Evolutionary conservation across 2,329 filamentous ascomycete species (phyloP).

Genomic region (Calycina herbarum): DNA sequence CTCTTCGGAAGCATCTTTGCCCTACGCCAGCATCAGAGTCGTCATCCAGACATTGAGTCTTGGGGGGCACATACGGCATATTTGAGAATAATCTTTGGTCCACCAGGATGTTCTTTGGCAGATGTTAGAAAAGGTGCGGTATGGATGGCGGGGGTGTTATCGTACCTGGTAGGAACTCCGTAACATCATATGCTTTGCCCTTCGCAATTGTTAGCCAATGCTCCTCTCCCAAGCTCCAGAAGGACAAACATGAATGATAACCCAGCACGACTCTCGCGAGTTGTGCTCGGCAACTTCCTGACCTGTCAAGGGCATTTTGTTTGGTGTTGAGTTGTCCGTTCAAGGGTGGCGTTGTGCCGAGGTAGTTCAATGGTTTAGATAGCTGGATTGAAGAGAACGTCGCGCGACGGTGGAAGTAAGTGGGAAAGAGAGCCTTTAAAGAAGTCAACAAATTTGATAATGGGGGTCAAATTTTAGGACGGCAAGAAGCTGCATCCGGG

Average conservation of each 20-base stretch:
- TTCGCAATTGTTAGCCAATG: conserved; percentile 36
- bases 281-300: conserved; percentile 71
- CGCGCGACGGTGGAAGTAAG: not conserved
- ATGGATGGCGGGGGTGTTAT: conserved; percentile 13
- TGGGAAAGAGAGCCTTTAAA: no score
- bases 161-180: conserved; percentile 76
- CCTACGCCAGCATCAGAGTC: conserved; percentile 39
- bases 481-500: not conserved
- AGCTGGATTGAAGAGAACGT: not conserved
- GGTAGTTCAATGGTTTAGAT: conserved; percentile 1
- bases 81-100: conserved; percentile 90
- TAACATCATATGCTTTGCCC: conserved; percentile 86
- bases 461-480: not conserved
- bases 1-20: conserved; percentile 89
- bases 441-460: not conserved
- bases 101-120: conserved; percentile 76
- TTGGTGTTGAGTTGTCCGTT: conserved; percentile 6
- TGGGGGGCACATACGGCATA: conserved; percentile 62
- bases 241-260: conserved; percentile 70
- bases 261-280: conserved; percentile 83
- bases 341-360: conserved; percentile 14
- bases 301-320: conserved; percentile 45
- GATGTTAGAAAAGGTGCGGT: conserved; percentile 16
- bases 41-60: not conserved
- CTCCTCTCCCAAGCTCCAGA: conserved; percentile 6